phyloP scores from a whole-genome alignment of 345 rosid genomes.

The Clausena lansium region DNA sequence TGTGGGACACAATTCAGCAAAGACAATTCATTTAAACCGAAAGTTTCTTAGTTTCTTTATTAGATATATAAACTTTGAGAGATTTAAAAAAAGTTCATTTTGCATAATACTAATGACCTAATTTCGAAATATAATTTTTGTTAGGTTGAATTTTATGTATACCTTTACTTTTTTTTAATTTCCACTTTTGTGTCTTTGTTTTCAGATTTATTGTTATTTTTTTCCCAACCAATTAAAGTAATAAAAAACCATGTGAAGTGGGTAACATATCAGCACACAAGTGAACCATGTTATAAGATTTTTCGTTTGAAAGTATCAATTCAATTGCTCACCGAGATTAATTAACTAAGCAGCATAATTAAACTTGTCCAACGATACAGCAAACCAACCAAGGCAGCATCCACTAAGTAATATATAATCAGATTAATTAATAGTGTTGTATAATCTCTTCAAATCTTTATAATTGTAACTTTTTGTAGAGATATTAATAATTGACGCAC shows the following conservation, averaged over 20 bases:
- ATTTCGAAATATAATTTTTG: no score
- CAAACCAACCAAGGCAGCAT: slow-evolving; percentile 9
- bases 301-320: slow-evolving; percentile 2
- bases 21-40: no score
- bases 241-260: background rate
- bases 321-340: background rate
- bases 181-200: no score
- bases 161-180: no score
- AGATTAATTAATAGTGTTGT: background rate
- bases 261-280: background rate
- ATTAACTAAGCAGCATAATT: background rate
- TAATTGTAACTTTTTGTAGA: background rate
- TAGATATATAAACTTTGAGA: no score
- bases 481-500: background rate
- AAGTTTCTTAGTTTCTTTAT: no score
- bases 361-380: background rate
- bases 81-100: no score
- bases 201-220: no score
- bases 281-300: background rate
- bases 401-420: background rate
- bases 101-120: no score
- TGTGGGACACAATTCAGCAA: no score
- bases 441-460: slow-evolving; percentile 9
- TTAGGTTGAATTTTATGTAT: no score
- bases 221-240: no score